Conservation (phyloP, 1,139 yeast genomes). For the Taiozyma sp. region DNA sequence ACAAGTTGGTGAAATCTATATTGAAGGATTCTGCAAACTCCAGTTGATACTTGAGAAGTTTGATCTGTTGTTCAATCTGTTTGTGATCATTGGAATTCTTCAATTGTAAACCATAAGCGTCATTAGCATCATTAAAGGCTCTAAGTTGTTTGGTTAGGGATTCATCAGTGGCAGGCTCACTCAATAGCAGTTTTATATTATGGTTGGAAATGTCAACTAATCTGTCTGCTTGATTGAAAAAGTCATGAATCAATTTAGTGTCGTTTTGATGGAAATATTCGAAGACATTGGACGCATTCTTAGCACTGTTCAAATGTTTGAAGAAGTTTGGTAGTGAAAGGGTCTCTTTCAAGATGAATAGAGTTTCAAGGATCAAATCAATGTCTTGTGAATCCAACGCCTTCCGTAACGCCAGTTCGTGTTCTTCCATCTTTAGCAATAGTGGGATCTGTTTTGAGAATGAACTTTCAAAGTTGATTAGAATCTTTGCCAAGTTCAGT, state of each 20-base stretch:
- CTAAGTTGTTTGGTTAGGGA: slow-evolving; percentile 25
- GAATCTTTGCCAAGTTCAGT: slow-evolving; percentile 53
- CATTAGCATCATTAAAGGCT: slow-evolving; percentile 22
- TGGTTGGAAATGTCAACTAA: slow-evolving; percentile 41
- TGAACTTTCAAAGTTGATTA: slow-evolving; percentile 67
- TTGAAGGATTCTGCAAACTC: slow-evolving; percentile 51
- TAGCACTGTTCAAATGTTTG: slow-evolving; percentile 43
- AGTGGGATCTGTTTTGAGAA: slow-evolving; percentile 59
- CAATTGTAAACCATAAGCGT: slow-evolving; percentile 21
- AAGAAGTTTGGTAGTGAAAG: slow-evolving; percentile 51
- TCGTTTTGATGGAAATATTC: slow-evolving; percentile 33
- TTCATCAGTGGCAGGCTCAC: slow-evolving; percentile 8
- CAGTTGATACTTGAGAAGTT: slow-evolving; percentile 48
- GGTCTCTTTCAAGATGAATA: slow-evolving; percentile 46
- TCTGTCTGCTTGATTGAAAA: slow-evolving; percentile 57
- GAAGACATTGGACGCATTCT: slow-evolving; percentile 39
- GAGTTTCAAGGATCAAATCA: slow-evolving; percentile 58
- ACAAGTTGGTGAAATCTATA: slow-evolving; percentile 46
- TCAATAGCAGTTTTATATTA: slow-evolving; percentile 26
- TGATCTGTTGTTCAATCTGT: slow-evolving; percentile 44
- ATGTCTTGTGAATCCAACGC: slow-evolving; percentile 65
- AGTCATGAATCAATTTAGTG: slow-evolving; percentile 41
- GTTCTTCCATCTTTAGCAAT: slow-evolving; percentile 67
- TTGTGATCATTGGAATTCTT: slow-evolving; percentile 24
- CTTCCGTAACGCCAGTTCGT: slow-evolving; percentile 63